Base-by-base conservation (phyloP, 768 basidiomycete species). In the Coprinellus aureogranulatus region DNA sequence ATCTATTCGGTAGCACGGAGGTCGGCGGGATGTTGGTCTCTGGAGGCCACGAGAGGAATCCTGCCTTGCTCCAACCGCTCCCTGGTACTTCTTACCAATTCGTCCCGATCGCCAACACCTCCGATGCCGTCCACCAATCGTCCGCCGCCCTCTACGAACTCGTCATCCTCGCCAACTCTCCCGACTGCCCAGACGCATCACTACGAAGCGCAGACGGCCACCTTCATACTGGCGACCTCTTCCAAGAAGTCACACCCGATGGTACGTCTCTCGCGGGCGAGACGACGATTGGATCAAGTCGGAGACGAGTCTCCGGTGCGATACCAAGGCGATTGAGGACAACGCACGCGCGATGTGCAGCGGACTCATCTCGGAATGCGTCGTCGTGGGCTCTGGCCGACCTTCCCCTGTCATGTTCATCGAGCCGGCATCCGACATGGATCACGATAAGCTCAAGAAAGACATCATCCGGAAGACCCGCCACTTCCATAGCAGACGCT, bases 241-340 rank as follows among this genome's bases (percentile, higher is more conserved):
- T 91, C 76, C 80, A 83, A 64, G 84, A 89, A 68, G 74, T 77
- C 18, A 61, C 73, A 1, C 76, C 82, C 1, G 87, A 0, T 73
- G 71, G 62, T 91, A 86, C 66, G 66, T 83, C 46, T 88, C 81
- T 60, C 81, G 86, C 37, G 90, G 89, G 25, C 82, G 90, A 41
- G 83, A 89, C 59, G 89, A 92, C 63, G 89, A 92, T 70, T 90
- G 89, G 90, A 91, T 92, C 69, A 92, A 91, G 74, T 86, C 85
- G 39, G 86, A 89, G 66, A 88, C 83, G 66, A 86, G 88, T 65
- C 73, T 90, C 60, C 81, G 89, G 52, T 90, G 89, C 64, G 89
- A 92, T 65, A 90, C 90, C 50, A 85, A 83, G 79, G 81, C 89
- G 34, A 90, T 92, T 64, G 90, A 92, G 71, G 88, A 92, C 60